Conservation (phyloP, 2,329 filamentous ascomycete species). For the Hymenoscyphus linearis region DNA sequence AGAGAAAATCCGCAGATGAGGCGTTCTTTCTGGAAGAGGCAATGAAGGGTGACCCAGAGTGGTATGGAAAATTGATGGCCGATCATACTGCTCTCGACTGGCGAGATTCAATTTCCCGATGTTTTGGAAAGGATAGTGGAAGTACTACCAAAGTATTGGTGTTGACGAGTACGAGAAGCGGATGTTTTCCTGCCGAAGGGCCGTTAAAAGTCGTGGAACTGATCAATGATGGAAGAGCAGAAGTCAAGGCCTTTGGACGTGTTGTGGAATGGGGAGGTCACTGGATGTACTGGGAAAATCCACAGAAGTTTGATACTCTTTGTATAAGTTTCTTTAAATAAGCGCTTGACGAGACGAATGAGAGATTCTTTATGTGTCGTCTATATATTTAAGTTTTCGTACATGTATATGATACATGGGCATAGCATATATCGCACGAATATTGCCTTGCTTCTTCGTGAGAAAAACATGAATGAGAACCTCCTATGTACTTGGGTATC, state of each 20-base stretch:
- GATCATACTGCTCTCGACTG: conserved; percentile 32
- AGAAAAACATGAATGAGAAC: not conserved
- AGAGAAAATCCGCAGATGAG: conserved; percentile 19
- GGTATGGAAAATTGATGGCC: conserved; percentile 31
- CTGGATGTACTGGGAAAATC: conserved; percentile 33
- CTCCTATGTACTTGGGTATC: not conserved
- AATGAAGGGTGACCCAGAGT: conserved; percentile 26
- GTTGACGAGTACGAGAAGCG: conserved; percentile 29
- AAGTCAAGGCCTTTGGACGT: conserved; percentile 20
- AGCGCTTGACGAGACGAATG: not conserved
- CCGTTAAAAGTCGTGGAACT: conserved; percentile 29
- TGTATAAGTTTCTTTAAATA: conserved; percentile 21
- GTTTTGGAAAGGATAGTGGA: conserved; percentile 20
- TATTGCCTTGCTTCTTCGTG: not conserved
- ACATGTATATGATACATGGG: not conserved
- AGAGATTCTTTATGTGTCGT: not conserved
- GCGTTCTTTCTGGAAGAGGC: conserved; percentile 29
- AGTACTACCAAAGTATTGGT: conserved; percentile 26
- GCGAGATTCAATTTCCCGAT: conserved; percentile 24
- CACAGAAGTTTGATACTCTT: conserved; percentile 24
- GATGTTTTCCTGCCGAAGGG: conserved; percentile 30
- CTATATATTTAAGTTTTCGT: not conserved
- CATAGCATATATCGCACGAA: not conserved
- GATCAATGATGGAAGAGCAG: conserved; percentile 19
- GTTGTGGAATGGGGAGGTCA: conserved; percentile 31